phyloP scores from a whole-genome alignment of 768 basidiomycete genomes.

The Russula ochroleuca region DNA sequence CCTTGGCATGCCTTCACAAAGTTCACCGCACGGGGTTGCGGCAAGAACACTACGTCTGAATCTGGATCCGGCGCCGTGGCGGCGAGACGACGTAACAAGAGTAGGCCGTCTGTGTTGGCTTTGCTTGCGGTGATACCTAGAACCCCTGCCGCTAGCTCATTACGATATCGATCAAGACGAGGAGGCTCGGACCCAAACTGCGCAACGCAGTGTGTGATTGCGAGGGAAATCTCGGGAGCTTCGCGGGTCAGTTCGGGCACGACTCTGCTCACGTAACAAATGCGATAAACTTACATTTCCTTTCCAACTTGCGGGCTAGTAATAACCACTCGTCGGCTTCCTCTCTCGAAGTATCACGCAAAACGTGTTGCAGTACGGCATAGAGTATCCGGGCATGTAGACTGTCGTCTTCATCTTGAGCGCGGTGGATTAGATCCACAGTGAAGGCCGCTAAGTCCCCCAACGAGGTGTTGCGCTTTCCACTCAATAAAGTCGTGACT shows the following conservation, averaged over 20 bases:
- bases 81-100: constrained; percentile 61
- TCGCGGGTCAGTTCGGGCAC: constrained; percentile 4
- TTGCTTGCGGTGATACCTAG: constrained; percentile 59
- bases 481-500: constrained; percentile 36
- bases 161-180: constrained; percentile 74
- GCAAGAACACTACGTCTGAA: constrained; percentile 77
- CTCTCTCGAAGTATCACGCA: constrained; percentile 52
- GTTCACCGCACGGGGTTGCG: constrained; percentile 81
- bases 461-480: constrained; percentile 26
- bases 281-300: constrained; percentile 46
- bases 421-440: constrained; percentile 34
- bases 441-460: constrained; percentile 35
- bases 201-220: constrained; percentile 59
- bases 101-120: constrained; percentile 66
- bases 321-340: constrained; percentile 79
- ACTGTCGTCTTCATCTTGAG: constrained; percentile 42
- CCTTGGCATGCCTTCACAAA: constrained; percentile 76
- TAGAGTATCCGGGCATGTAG: constrained; percentile 58
- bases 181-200: constrained; percentile 62
- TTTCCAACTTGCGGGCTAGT: constrained; percentile 61
- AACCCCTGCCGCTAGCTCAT: constrained; percentile 82
- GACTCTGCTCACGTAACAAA: not conserved
- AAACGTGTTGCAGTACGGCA: constrained; percentile 53
- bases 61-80: constrained; percentile 74
- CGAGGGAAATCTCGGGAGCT: constrained; percentile 71